phyloP scores from a whole-genome alignment of 257 asterid genomes.

The Nicotiana otophora region DNA sequence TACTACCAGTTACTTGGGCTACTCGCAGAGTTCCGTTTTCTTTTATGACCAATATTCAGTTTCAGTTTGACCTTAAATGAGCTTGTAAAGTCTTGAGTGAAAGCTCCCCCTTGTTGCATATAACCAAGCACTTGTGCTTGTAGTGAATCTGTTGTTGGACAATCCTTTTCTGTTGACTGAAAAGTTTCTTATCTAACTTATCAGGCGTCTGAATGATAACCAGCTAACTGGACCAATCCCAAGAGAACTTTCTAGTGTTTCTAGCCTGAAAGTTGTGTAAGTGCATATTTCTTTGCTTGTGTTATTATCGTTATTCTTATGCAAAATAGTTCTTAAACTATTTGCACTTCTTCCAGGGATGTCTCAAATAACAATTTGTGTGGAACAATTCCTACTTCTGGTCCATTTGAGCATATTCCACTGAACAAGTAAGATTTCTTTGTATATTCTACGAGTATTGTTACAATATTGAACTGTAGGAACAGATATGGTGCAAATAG shows the following conservation, averaged over 20 bases:
- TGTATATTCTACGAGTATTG: background rate
- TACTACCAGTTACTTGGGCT: background rate
- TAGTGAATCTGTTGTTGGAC: background rate
- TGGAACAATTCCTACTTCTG: conserved; percentile 79
- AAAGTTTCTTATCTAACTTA: conserved; percentile 9
- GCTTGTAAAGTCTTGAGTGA: background rate
- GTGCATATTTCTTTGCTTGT: conserved; percentile 19
- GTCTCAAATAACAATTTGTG: conserved; percentile 80
- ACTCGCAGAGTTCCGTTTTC: background rate
- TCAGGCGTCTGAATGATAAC: conserved; percentile 79
- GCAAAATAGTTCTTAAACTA: background rate
- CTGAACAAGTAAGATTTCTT: conserved; percentile 56
- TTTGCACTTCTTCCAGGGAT: conserved; percentile 50
- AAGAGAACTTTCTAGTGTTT: conserved; percentile 41
- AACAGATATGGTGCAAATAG: background rate
- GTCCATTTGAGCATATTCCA: conserved; percentile 92
- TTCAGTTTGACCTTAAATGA: background rate
- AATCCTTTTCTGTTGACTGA: background rate
- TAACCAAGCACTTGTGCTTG: conserved; percentile 1
- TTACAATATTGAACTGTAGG: background rate
- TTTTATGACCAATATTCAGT: background rate
- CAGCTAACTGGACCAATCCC: conserved; percentile 62
- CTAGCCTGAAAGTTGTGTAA: conserved; percentile 84
- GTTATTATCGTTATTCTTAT: conserved; percentile 2
- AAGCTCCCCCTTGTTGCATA: background rate